Evolutionary conservation across 2,329 filamentous ascomycete genomes (phyloP), one percentile per base, ranked within the genome.

Genomic region (Stachybotrys echinatus): DNA sequence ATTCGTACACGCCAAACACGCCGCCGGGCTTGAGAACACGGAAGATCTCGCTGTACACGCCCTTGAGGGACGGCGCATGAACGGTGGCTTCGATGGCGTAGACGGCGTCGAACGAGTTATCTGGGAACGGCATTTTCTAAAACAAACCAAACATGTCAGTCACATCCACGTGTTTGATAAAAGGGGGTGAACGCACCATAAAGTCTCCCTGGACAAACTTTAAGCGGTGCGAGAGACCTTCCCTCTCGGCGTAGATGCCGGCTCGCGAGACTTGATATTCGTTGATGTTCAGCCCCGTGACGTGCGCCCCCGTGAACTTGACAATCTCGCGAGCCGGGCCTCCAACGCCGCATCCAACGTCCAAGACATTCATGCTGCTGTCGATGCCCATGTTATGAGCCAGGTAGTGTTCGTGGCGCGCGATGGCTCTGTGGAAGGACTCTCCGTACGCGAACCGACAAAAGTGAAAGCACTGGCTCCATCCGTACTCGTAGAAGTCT

Each of bases 51-150:
- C 82, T 84, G 75, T 96, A 96, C 55, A 96, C 89, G 55, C 88
- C 91, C 61, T 89, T 85, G 19, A 96, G 80, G 48, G 84, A 87
- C 40, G 92, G 92, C 1, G 92, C 92, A 67, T 96, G 92, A 42
- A 92, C 88, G 2, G 92, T 96, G 2, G 92, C 92, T 74, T 96
- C 92, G 59, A 96, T 96, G 49, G 91, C 92, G 65, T 96, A 96
- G 48, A 95, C 89, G 50, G 89, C 89, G 60, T 96, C 92, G 70
- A 96, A 96, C 10, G 77, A 81, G 76, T 92, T 88, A 65, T 92
- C 87, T 46, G 88, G 84, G 75, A 95, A 96, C 22, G 84, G 84
- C 87, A 96, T 95, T 82, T 95, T 89, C 84, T 87, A 50, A 22
- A 40, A 18, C 17, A 10, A 7, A 18, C 38, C 19, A 50, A 23